phyloP scores from a whole-genome alignment of 768 basidiomycete species.

The Omphalotus guepiniiformis region DNA sequence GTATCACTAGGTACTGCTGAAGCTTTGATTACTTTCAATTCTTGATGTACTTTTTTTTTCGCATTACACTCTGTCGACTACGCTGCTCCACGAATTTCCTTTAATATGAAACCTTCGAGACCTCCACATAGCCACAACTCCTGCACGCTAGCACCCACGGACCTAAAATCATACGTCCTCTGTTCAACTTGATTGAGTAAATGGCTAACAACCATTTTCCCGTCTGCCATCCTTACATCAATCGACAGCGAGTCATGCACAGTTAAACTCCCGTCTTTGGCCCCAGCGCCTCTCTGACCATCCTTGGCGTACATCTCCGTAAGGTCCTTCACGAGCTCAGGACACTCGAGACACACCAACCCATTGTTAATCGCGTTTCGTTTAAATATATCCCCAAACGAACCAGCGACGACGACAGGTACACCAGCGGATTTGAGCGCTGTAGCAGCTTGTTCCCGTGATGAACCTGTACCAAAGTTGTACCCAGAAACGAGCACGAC shows the following conservation, averaged over 20 bases:
- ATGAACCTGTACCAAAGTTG: constrained; percentile 98
- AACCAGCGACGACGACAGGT: constrained; percentile 92
- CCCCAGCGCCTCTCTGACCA: constrained; percentile 74
- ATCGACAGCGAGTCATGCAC: constrained; percentile 68
- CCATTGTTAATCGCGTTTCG: constrained; percentile 99
- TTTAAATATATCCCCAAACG: constrained; percentile 99
- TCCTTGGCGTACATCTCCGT: constrained; percentile 71
- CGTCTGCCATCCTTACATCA: constrained; percentile 64
- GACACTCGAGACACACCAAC: constrained; percentile 90
- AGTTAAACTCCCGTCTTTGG: constrained; percentile 78
- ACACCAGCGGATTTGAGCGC: constrained; percentile 93
- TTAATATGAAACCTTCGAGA: constrained; percentile 86
- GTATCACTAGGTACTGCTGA: not conserved
- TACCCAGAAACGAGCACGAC: constrained; percentile 89
- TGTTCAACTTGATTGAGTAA: constrained; percentile 32
- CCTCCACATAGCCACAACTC: constrained; percentile 97
- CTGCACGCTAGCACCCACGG: constrained; percentile 92
- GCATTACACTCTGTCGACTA: not conserved
- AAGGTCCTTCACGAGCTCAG: constrained; percentile 82
- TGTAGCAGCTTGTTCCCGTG: constrained; percentile 97
- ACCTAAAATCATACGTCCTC: constrained; percentile 60
- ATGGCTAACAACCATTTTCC: constrained; percentile 60
- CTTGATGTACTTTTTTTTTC: not conserved
- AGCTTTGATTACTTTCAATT: not conserved
- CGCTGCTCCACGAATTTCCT: constrained; percentile 47